Evolutionary conservation across 2,329 filamentous ascomycete genomes (phyloP).

Genomic region (Diaporthe citri): DNA sequence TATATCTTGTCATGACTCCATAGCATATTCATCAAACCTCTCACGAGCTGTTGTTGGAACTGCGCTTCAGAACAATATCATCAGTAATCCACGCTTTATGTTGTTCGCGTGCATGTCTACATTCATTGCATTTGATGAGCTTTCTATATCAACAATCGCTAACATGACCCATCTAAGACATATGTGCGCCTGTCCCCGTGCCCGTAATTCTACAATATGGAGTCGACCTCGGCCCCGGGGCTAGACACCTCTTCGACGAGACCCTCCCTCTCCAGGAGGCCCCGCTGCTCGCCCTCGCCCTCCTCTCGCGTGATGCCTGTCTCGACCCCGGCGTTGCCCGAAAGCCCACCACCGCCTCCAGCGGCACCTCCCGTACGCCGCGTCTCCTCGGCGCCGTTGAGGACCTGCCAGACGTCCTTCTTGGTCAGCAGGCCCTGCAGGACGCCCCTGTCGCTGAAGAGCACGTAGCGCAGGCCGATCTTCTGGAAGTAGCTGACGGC

Average conservation of each 20-base stretch:
- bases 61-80: background rate
- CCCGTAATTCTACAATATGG: conserved; percentile 35
- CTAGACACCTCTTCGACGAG: conserved; percentile 49
- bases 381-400: conserved; percentile 81
- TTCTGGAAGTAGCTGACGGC: conserved; percentile 95
- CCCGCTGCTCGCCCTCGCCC: conserved; percentile 56
- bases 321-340: conserved; percentile 43
- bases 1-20: background rate
- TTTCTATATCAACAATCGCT: conserved; percentile 18
- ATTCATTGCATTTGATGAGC: background rate
- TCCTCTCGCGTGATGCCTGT: conserved; percentile 55
- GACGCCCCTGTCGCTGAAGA: conserved; percentile 86
- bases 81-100: no score
- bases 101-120: background rate
- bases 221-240: conserved; percentile 39
- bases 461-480: conserved; percentile 88
- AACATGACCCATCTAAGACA: background rate
- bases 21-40: background rate
- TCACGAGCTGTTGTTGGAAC: background rate
- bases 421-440: conserved; percentile 92
- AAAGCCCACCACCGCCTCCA: background rate
- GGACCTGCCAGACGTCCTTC: conserved; percentile 95
- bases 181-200: background rate
- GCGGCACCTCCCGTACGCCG: conserved; percentile 53
- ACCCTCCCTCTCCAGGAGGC: conserved; percentile 53